Evolutionary conservation across 495 filamentous ascomycete species (phyloP).

Genomic region (Glarea lozoyensis): DNA sequence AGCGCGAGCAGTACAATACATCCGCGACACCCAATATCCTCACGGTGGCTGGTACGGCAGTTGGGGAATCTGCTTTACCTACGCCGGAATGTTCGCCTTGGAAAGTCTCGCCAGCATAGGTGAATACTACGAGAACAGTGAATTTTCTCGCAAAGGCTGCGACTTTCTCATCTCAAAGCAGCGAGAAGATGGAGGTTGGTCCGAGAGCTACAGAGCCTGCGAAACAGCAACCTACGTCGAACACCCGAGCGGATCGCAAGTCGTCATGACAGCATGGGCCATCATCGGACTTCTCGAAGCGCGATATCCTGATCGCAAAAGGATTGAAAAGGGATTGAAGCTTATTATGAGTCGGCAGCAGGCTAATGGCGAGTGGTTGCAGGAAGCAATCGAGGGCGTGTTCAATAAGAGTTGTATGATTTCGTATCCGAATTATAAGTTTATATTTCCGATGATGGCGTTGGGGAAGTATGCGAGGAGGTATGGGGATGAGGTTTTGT

Average conservation of each 20-base stretch:
- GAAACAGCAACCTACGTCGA: slow-evolving; percentile 44
- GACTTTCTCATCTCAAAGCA: slow-evolving; percentile 80
- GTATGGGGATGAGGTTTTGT: slow-evolving; percentile 49
- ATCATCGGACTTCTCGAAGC: slow-evolving; percentile 79
- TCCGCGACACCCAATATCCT: slow-evolving; percentile 65
- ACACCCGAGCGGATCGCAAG: slow-evolving; percentile 56
- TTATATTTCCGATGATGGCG: slow-evolving; percentile 89
- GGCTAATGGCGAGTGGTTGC: slow-evolving; percentile 84
- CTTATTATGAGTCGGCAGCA: slow-evolving; percentile 81
- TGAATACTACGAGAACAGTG: slow-evolving; percentile 69
- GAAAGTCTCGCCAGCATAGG: slow-evolving; percentile 76
- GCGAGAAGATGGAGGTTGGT: slow-evolving; percentile 88
- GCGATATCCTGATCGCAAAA: slow-evolving; percentile 64
- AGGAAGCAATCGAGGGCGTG: slow-evolving; percentile 93
- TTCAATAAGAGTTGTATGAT: slow-evolving; percentile 99
- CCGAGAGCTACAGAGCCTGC: slow-evolving; percentile 73
- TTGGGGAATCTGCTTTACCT: slow-evolving; percentile 98
- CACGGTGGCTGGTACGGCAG: slow-evolving; percentile 94
- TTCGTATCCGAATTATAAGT: slow-evolving; percentile 98
- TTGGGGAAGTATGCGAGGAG: slow-evolving; percentile 73
- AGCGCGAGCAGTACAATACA: slow-evolving; percentile 62
- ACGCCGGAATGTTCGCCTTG: slow-evolving; percentile 90
- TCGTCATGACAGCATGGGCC: slow-evolving; percentile 92
- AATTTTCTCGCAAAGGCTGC: slow-evolving; percentile 62
- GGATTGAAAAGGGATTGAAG: slow-evolving; percentile 64